Percentiles rank a stretch among this genome's conserved stretches.
Conservation (phyloP, 2,329 filamentous ascomycete species). For the Colletotrichum sidae region DNA sequence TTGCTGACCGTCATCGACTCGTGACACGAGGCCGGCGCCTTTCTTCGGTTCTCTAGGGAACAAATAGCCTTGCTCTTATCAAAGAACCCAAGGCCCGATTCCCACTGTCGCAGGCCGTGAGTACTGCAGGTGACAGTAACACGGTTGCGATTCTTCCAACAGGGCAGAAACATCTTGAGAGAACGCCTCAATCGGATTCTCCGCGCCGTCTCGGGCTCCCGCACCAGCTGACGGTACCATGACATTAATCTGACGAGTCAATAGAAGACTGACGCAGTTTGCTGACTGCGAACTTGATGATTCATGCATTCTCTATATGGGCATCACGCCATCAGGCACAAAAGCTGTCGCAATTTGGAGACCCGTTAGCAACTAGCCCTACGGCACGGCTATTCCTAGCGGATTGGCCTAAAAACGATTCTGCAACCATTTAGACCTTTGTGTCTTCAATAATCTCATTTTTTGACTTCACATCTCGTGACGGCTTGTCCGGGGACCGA, state of each 20-base stretch:
- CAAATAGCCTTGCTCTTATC: conserved; percentile 3
- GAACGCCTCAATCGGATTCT: conserved; percentile 7
- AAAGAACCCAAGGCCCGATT: conserved; percentile 5
- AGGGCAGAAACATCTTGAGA: conserved; percentile 19
- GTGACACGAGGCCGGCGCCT: conserved; percentile 12
- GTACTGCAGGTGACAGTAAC: not conserved
- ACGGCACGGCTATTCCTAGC: too few species aligned
- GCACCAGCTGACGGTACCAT: conserved; percentile 1
- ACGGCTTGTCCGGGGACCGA: conserved; percentile 15
- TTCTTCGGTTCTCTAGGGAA: conserved; percentile 1
- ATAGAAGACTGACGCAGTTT: conserved; percentile 1
- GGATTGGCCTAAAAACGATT: not conserved
- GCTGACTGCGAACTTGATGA: not conserved
- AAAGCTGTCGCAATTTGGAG: conserved; percentile 22
- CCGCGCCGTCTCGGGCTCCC: conserved; percentile 20
- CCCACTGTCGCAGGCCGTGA: not conserved
- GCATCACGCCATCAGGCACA: not conserved
- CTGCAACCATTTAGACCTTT: too few species aligned
- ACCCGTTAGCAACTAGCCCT: too few species aligned
- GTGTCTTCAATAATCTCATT: not conserved
- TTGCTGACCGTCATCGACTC: conserved; percentile 13
- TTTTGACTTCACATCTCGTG: conserved; percentile 3
- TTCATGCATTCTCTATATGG: too few species aligned
- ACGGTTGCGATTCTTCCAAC: conserved; percentile 12
- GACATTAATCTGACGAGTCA: conserved; percentile 9